Evolutionary conservation across 768 basidiomycete species (phyloP).

Genomic region (Psilocybe sp.): DNA sequence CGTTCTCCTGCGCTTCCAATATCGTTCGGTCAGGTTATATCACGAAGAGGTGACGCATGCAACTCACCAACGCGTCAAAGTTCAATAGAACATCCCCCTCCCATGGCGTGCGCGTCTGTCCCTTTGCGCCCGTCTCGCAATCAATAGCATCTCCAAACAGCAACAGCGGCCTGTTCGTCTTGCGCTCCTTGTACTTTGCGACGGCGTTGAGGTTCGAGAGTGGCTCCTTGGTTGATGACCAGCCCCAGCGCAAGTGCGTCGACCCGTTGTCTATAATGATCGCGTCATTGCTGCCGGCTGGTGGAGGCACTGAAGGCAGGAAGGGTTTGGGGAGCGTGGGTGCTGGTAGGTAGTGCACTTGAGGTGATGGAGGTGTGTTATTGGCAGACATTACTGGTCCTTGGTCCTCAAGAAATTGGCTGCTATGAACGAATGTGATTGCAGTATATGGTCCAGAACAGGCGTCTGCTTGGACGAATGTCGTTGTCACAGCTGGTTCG

Average conservation of each 20-base stretch:
- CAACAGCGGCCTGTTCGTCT: slow-evolving; percentile 75
- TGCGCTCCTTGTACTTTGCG: slow-evolving; percentile 88
- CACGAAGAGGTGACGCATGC: neutral
- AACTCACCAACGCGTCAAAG: slow-evolving; percentile 86
- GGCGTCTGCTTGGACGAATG: no score
- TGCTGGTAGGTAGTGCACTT: no score
- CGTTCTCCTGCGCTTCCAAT: slow-evolving; percentile 75
- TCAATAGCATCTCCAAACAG: slow-evolving; percentile 90
- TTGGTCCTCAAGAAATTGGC: no score
- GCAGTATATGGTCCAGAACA: no score
- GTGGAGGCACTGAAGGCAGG: slow-evolving; percentile 21
- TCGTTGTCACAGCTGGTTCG: no score
- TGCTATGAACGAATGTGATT: no score
- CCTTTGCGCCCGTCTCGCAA: slow-evolving; percentile 77
- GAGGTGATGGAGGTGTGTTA: no score
- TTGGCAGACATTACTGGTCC: no score
- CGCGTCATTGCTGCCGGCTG: slow-evolving; percentile 46
- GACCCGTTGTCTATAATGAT: slow-evolving; percentile 91
- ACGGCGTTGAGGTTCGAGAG: slow-evolving; percentile 67
- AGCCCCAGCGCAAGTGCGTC: slow-evolving; percentile 80
- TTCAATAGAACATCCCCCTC: slow-evolving; percentile 93
- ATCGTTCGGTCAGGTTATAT: slow-evolving; percentile 9
- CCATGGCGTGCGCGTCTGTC: slow-evolving; percentile 80
- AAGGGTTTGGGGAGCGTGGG: slow-evolving; percentile 19
- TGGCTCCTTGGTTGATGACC: slow-evolving; percentile 48